Base-by-base conservation (phyloP, 768 basidiomycete species). In the Lactifluus pinguis region DNA sequence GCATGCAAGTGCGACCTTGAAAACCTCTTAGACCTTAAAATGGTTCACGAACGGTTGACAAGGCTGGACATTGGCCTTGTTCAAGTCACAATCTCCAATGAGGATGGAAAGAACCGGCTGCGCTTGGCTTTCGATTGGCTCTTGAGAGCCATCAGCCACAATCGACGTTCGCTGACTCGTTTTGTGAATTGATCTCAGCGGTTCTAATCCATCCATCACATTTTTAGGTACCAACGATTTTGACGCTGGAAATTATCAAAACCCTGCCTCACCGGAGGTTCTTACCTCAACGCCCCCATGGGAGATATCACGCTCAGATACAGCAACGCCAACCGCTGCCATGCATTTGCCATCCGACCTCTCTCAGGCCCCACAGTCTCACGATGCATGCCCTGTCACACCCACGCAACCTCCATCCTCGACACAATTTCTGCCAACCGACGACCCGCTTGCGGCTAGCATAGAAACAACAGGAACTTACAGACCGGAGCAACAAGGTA, bases 1-100 rank as follows among this genome's bases (percentile, higher is more conserved):
- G 92, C 90, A 4, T 92, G 93, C 76, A 98, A 97, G 72, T 85
- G 86, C 6, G 90, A 95, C 68, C 74, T 87, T 19, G 76, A 77
- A 19, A 76, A 75, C 42, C 75, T 75, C 44, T 76, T 91, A n/a
- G 79, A 86, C 64, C 82, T 86, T 10, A 73, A 76, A 55, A 72
- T 72, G 50, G 84, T 83, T 4, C 66, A 75, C 21, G 74, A 72
- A 19, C 70, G 85, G 45, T 76, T 87, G 45, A 73, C 78, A 38
- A 73, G 76, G 38, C 87, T 87, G 70, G 86, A 90, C 66, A 82
- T 86, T 8, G 90, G 92, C 9, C 73, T 97, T 32, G 83, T 93
- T 11, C 86, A 90, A 70, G 86, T 91, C 2, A 81, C 84, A 4
- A 79, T 74, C 48, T 70, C 73, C 6, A 75, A 76, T 25, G 81